Percentiles rank a stretch among this genome's conserved stretches.
Evolutionary conservation across 306 rosid species (phyloP).

Genomic region (Lathyrus oleraceus): DNA sequence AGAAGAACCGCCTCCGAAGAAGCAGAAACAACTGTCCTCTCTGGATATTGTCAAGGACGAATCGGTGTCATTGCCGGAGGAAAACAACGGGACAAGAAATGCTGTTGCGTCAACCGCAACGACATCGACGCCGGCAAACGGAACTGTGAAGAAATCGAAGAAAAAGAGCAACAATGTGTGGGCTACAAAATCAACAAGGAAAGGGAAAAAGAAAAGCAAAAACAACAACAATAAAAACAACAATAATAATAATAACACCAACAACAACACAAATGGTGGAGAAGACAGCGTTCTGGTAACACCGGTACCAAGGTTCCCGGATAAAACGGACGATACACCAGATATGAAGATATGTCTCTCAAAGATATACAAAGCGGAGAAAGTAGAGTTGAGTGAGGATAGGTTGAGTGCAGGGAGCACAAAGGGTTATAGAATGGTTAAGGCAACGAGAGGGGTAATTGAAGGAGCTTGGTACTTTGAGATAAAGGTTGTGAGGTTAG

Average conservation of each 20-base stretch:
- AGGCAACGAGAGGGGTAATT: conserved; percentile 82
- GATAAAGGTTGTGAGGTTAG: conserved; percentile 69
- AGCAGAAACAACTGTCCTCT: conserved; percentile 79
- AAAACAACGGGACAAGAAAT: conserved; percentile 11
- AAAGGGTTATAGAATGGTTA: conserved; percentile 94
- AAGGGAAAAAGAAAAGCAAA: conserved; percentile 88
- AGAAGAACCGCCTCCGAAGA: conserved; percentile 80
- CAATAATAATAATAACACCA: conserved; percentile 44
- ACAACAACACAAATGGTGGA: conserved; percentile 34
- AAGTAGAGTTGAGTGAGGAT: conserved; percentile 86
- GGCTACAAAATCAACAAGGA: conserved; percentile 84
- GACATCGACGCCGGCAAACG: background rate
- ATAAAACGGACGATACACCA: conserved; percentile 74
- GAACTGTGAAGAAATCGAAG: conserved; percentile 74
- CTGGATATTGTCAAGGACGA: conserved; percentile 48
- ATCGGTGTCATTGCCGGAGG: conserved; percentile 19
- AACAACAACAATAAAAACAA: conserved; percentile 43
- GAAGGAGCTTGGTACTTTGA: conserved; percentile 98
- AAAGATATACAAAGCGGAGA: conserved; percentile 93
- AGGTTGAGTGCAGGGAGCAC: conserved; percentile 85
- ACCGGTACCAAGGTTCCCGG: conserved; percentile 83
- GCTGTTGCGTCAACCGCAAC: background rate
- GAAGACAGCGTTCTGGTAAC: conserved; percentile 84
- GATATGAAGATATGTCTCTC: conserved; percentile 79
- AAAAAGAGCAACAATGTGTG: conserved; percentile 89